Base-by-base conservation (phyloP, 2,329 filamentous ascomycete genomes). In the Dothistroma pini region DNA sequence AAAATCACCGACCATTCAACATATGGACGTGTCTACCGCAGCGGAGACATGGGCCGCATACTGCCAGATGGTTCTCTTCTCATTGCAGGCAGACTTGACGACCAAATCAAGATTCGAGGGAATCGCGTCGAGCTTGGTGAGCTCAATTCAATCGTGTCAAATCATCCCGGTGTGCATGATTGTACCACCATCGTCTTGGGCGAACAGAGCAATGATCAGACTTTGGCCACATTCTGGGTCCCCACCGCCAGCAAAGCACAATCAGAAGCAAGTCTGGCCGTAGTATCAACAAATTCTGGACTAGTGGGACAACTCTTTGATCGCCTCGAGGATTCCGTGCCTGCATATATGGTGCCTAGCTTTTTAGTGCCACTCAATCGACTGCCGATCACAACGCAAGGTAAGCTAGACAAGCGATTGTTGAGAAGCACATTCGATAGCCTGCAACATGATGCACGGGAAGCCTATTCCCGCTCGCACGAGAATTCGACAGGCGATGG, bases 91-190 rank as follows among this genome's bases (percentile, higher is more conserved):
- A 83, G 91, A 41, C 79, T 88, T 22, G 91, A 96, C 67, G 89
- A 89, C 62, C 90, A 96, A 73, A 80, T 95, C 58, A 96, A 96
- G 72, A 80, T 96, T 10, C 84, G 90, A 50, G 91, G 92, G 0
- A 89, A 93, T 66, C 81, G 89, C 50, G 86, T 96, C 44, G 91
- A 96, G 71, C 82, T 93, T 11, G 84, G 84, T 0, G 91, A 96
- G 71, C 88, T 96, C 58, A 89, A 86, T 60, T 83, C 82, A 16
- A 77, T 82, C 16, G 75, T 93, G 12, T 78, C 88, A 0, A 77
- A 80, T 12, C 80, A 80, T 9, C 68, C 70, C 0, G 66, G 77
- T 16, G 83, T 89, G 0, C 72, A 76, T n/a, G 84, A 90, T 59
- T 90, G 87, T 54, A 78, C 84, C 2, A 89, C 86, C 0, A 71